A percentile compares a stretch with the other conserved stretches of the same genome.
These are phyloP conservation scores for Beauveria medogensis DNA, from an alignment of 2,329 filamentous ascomycete genomes.

Conservation along the genomic window DNA sequence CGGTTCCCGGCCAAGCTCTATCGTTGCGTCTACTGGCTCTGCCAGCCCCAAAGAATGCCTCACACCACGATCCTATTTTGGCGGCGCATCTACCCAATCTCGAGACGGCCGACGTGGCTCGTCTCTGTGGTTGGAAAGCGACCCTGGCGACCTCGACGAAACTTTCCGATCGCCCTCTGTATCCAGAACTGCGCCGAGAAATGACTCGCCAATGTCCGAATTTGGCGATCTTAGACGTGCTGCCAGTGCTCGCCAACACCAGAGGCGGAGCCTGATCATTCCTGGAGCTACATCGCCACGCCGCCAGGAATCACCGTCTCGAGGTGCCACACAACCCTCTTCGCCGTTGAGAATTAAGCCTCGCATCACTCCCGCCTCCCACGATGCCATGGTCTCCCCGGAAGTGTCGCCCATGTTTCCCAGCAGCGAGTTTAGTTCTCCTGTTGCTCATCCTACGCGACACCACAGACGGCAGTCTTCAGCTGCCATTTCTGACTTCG, in stretches of 20 bases:
- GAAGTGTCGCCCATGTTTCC: slow-evolving; percentile 84
- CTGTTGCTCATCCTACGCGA: slow-evolving; percentile 48
- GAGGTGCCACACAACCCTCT: slow-evolving; percentile 64
- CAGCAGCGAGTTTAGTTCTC: slow-evolving; percentile 73
- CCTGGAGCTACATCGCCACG: slow-evolving; percentile 70
- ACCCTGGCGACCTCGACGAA: slow-evolving; percentile 78
- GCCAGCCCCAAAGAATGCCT: slow-evolving; percentile 86
- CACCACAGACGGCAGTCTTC: slow-evolving; percentile 90
- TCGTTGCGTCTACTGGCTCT: slow-evolving; percentile 68
- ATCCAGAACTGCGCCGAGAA: slow-evolving; percentile 59
- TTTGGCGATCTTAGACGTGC: slow-evolving; percentile 67
- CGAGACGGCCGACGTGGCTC: slow-evolving; percentile 60
- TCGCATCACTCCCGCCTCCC: slow-evolving; percentile 49
- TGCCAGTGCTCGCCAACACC: slow-evolving; percentile 71
- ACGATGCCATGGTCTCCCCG: slow-evolving; percentile 69
- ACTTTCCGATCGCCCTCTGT: slow-evolving; percentile 76
- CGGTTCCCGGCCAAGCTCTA: slow-evolving; percentile 41
- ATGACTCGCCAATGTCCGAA: slow-evolving; percentile 87
- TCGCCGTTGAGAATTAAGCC: slow-evolving; percentile 87
- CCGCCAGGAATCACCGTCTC: slow-evolving; percentile 81
- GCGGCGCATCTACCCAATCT: slow-evolving; percentile 46
- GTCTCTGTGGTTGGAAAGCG: slow-evolving; percentile 75
- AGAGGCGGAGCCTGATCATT: slow-evolving; percentile 79
- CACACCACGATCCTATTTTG: slow-evolving; percentile 77
- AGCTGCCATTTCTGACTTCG: slow-evolving; percentile 65